These are phyloP conservation scores for Aphanoascus verrucosus DNA, from an alignment of 2,329 filamentous ascomycete genomes.

Conservation along the genomic window DNA sequence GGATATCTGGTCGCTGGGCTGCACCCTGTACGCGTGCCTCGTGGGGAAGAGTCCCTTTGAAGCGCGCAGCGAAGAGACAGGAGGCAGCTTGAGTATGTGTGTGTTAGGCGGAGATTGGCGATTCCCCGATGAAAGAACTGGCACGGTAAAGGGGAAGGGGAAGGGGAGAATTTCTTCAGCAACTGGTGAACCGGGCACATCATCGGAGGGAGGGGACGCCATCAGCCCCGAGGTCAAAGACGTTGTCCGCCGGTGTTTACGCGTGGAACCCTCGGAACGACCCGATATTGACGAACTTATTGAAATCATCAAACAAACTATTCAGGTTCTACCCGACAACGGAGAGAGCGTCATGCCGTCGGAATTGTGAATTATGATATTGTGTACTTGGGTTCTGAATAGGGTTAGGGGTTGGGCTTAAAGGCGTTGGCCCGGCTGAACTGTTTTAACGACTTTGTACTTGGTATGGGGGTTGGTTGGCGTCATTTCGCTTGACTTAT, in stretches of 20 bases:
- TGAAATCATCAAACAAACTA: constrained; percentile 60
- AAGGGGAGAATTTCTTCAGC: constrained; percentile 40
- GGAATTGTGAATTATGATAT: background rate
- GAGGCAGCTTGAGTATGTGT: constrained; percentile 83
- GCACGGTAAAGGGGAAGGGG: constrained; percentile 49
- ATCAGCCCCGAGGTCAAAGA: constrained; percentile 79
- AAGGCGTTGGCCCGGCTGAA: background rate
- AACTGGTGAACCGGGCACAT: constrained; percentile 21
- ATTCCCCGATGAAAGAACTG: constrained; percentile 74
- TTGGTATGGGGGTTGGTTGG: background rate
- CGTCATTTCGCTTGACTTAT: background rate
- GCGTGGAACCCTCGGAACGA: constrained; percentile 74
- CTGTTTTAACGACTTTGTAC: background rate
- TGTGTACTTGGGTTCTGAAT: background rate
- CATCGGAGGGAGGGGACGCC: constrained; percentile 16
- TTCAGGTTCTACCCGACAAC: constrained; percentile 36
- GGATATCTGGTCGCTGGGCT: constrained; percentile 95
- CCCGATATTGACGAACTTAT: constrained; percentile 83
- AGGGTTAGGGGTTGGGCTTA: constrained; percentile 3
- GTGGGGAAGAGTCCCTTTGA: constrained; percentile 97
- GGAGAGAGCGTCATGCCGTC: background rate
- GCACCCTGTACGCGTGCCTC: constrained; percentile 93
- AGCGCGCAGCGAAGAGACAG: constrained; percentile 88
- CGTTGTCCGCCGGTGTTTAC: constrained; percentile 75
- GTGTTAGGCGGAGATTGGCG: constrained; percentile 91